These are phyloP conservation scores for Gracilaria domingensis DNA, from an alignment of 23 red algal genomes.

Conservation along the genomic window DNA sequence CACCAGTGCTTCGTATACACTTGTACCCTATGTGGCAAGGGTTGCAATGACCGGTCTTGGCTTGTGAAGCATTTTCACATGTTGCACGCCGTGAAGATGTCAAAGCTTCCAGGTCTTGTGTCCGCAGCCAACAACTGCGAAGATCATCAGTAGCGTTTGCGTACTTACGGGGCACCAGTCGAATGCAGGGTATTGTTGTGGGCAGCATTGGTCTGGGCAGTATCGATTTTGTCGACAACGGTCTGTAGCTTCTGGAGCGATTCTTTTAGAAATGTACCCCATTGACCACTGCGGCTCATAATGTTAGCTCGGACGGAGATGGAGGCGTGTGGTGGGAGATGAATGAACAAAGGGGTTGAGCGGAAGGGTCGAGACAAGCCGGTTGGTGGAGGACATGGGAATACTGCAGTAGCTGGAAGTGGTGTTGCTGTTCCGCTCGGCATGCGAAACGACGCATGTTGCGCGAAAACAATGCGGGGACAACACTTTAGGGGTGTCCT, in stretches of 20 bases:
- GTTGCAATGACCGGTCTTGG: neutral
- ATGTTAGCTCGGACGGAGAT: neutral
- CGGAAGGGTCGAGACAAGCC: neutral
- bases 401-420: no score
- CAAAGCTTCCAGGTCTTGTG: no score
- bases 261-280: neutral
- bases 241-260: neutral
- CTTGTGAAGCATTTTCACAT: neutral
- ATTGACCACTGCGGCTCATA: neutral
- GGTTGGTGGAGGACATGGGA: neutral
- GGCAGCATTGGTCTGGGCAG: neutral
- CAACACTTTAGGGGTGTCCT: no score
- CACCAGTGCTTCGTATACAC: constrained; percentile 5
- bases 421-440: no score
- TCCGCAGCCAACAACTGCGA: no score
- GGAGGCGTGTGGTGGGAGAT: neutral
- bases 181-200: neutral
- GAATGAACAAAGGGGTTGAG: neutral
- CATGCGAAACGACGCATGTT: no score
- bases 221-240: neutral
- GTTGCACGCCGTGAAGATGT: no score
- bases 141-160: no score
- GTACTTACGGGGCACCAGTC: neutral
- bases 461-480: no score
- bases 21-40: neutral